Conservation (phyloP, 371 early-diverging fungal species). For the Mortierella sp. region DNA sequence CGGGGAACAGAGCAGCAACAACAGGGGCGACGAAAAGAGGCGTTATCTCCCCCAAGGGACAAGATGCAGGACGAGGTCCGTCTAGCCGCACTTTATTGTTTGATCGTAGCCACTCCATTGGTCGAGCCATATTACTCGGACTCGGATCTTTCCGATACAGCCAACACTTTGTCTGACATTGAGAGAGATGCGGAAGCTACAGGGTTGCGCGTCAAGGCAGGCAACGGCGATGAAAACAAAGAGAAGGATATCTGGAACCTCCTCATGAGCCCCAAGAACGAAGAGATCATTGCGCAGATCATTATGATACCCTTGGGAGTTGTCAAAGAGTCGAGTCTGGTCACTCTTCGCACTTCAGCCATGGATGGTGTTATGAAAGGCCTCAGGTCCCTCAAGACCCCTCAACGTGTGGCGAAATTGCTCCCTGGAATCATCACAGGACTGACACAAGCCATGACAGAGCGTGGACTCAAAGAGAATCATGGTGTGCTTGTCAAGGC, state of each 20-base stretch:
- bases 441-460: conserved; percentile 21
- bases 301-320: conserved; percentile 25
- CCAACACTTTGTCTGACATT: neutral
- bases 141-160: neutral
- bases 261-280: conserved; percentile 14
- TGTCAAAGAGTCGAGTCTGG: conserved; percentile 18
- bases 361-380: conserved; percentile 32
- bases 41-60: conserved; percentile 8
- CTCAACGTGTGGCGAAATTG: conserved; percentile 22
- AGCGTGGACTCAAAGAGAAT: conserved; percentile 40
- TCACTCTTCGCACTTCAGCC: conserved; percentile 20
- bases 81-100: conserved; percentile 25
- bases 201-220: conserved; percentile 7
- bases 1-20: conserved; percentile 2
- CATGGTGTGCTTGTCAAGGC: conserved; percentile 23
- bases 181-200: neutral
- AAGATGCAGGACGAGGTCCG: conserved; percentile 45
- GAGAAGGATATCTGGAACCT: conserved; percentile 17
- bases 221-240: neutral
- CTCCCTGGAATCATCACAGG: conserved; percentile 36
- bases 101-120: conserved; percentile 30
- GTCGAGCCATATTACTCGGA: neutral
- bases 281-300: conserved; percentile 16
- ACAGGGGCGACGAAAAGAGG: conserved; percentile 4
- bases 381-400: conserved; percentile 24